These are phyloP conservation scores for Micractinium sp. DNA, from an alignment of 139 green algal genomes.

Conservation along the genomic window DNA sequence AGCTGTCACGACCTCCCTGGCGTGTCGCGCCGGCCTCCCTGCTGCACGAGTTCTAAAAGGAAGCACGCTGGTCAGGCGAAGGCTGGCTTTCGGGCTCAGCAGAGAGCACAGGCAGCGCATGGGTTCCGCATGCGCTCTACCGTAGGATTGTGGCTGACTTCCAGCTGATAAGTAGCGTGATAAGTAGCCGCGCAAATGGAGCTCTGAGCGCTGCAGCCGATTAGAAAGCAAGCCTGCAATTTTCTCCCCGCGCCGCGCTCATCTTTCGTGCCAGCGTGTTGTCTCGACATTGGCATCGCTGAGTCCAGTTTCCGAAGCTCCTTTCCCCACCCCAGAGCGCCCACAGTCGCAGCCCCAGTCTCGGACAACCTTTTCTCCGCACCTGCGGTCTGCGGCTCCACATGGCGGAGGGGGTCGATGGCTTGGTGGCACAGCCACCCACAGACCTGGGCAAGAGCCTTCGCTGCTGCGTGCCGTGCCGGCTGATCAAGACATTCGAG, in stretches of 20 bases:
- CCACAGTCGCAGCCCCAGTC: neutral
- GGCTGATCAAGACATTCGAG: slow-evolving; percentile 55
- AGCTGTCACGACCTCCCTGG: neutral
- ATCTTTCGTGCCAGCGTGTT: neutral
- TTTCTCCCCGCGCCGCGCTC: neutral
- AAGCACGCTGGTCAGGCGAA: no score
- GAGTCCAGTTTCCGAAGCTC: neutral
- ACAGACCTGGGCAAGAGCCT: slow-evolving; percentile 53
- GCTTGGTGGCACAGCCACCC: slow-evolving; percentile 34
- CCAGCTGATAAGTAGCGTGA: no score
- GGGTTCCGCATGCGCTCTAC: no score
- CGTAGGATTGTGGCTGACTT: no score
- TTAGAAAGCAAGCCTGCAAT: no score
- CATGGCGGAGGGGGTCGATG: slow-evolving; percentile 11
- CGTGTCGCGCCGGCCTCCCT: no score
- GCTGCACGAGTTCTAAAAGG: no score
- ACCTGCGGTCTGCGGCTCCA: neutral
- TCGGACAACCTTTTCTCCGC: no score
- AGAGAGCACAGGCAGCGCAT: neutral
- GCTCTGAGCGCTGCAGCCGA: no score
- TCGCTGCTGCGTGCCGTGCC: slow-evolving; percentile 54
- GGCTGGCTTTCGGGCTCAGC: neutral
- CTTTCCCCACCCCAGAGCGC: neutral
- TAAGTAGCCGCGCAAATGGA: no score
- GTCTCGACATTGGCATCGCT: neutral